Conservation (phyloP, 2,329 filamentous ascomycete species). For the Botrytis pseudocinerea region DNA sequence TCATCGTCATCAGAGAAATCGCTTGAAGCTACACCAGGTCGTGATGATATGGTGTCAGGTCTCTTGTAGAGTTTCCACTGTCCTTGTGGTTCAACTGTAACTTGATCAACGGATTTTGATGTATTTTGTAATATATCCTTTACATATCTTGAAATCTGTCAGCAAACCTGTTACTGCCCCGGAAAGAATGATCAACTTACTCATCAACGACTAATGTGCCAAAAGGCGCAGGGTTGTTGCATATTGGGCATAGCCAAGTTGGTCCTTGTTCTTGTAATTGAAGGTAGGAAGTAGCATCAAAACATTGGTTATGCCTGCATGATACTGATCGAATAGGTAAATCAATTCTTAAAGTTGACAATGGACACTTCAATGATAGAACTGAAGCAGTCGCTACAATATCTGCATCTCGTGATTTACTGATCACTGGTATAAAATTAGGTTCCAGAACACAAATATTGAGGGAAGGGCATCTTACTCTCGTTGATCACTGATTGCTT, state of each 20-base stretch:
- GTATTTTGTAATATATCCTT: constrained; percentile 81
- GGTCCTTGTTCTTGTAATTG: constrained; percentile 94
- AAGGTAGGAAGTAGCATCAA: constrained; percentile 88
- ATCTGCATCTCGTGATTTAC: constrained; percentile 80
- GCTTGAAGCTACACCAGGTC: constrained; percentile 33
- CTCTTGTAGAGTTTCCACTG: constrained; percentile 59
- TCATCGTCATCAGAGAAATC: constrained; percentile 46
- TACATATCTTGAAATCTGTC: constrained; percentile 63
- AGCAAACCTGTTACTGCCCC: constrained; percentile 25
- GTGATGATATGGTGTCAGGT: constrained; percentile 25
- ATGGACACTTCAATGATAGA: constrained; percentile 87
- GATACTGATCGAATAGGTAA: constrained; percentile 76
- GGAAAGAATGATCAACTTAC: constrained; percentile 50
- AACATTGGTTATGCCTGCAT: constrained; percentile 91
- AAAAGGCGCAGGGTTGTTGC: constrained; percentile 79
- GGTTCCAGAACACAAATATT: background rate
- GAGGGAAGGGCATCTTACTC: constrained; percentile 54
- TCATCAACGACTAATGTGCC: constrained; percentile 84
- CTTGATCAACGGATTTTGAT: constrained; percentile 70
- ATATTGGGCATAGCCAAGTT: constrained; percentile 95
- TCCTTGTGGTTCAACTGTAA: constrained; percentile 86
- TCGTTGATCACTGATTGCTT: constrained; percentile 82
- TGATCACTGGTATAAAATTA: constrained; percentile 61
- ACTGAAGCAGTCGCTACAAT: constrained; percentile 86
- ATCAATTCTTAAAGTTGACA: constrained; percentile 80